Evolutionary conservation across 1,284 basidiomycete genomes (phyloP).

Genomic region (Rhodotorula sp.): DNA sequence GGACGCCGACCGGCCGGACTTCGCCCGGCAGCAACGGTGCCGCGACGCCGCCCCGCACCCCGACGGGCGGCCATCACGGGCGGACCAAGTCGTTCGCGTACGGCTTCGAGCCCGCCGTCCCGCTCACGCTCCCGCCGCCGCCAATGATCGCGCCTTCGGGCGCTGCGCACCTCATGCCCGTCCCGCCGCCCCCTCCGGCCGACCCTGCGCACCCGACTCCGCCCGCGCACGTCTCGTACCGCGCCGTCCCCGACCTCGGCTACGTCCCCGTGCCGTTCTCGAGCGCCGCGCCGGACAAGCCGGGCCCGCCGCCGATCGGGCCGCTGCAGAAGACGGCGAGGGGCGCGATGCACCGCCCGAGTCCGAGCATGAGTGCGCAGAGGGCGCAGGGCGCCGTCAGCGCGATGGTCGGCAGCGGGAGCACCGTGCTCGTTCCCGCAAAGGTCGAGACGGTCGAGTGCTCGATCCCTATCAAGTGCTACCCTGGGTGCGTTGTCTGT

Average conservation of each 20-base stretch:
- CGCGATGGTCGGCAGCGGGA: slow-evolving; percentile 10
- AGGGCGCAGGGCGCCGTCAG: not conserved
- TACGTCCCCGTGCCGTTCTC: slow-evolving; percentile 46
- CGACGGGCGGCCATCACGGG: slow-evolving; percentile 31
- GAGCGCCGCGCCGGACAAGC: slow-evolving; percentile 14
- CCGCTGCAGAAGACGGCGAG: slow-evolving; percentile 38
- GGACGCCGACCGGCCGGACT: not conserved
- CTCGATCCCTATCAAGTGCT: slow-evolving; percentile 82
- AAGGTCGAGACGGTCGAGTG: slow-evolving; percentile 82
- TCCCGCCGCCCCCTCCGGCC: slow-evolving; percentile 16
- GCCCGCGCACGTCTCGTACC: slow-evolving; percentile 42
- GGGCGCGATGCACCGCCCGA: slow-evolving; percentile 25
- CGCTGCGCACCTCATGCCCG: slow-evolving; percentile 46
- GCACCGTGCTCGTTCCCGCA: slow-evolving; percentile 60
- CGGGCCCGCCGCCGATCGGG: slow-evolving; percentile 27
- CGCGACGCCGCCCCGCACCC: slow-evolving; percentile 52
- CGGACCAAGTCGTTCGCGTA: slow-evolving; percentile 46
- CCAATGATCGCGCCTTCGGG: slow-evolving; percentile 43
- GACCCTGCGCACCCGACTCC: not conserved
- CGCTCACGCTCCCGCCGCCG: slow-evolving; percentile 38
- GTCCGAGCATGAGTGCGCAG: slow-evolving; percentile 14
- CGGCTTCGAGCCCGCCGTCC: slow-evolving; percentile 42
- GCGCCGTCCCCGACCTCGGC: slow-evolving; percentile 47
- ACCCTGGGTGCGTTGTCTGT: slow-evolving; percentile 58
- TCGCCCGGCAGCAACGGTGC: not conserved